Evolutionary conservation across 371 early-diverging fungal genomes (phyloP), one percentile per base, ranked within the genome.

Genomic region (Mortierella sp.): DNA sequence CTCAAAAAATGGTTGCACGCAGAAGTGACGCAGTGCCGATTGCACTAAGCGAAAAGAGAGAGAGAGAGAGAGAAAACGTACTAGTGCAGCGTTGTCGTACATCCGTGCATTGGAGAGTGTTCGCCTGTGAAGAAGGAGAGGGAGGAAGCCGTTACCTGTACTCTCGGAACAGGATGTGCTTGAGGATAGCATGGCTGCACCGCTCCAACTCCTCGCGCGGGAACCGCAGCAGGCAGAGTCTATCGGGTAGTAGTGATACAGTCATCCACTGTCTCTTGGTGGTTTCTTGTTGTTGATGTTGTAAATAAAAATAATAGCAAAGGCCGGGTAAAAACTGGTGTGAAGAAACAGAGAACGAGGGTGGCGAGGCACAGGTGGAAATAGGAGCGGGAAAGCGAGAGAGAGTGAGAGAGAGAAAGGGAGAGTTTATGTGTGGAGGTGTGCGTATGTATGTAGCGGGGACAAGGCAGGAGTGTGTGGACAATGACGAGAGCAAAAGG

Each of bases 131-230:
- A 59, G n/a, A 44, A 0, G 18, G n/a, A 43, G 11, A 21, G 43
- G 60, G 48, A 48, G 11, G 45, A 19, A 12, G 46, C 16, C 11
- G 3, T n/a, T 68, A 72, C 73, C 65, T 68, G 69, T 74, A 76
- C 56, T 64, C 62, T 7, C 77, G 72, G 26, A 76, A 76, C 28
- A 76, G 65, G 57, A 76, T 72, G 19, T 76, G 77, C 57, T 76
- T 76, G 57, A 76, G 60, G 74, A 80, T 59, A 21, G 66, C 60
- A 62, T 73, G 72, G 64, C 65, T 67, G 68, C 59, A 59, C 29
- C 44, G 57, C 43, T 75, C 57, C 45, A 77, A 51, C 46, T 64
- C 59, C 23, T 68, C 47, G 4, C 72, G 66, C 60, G 70, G 59
- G 67, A 79, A 66, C 67, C 77, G 60, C 44, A 76, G 55, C 48